Evolutionary conservation across 1,284 basidiomycete genomes (phyloP).

Genomic region (Omphalotus olearius): DNA sequence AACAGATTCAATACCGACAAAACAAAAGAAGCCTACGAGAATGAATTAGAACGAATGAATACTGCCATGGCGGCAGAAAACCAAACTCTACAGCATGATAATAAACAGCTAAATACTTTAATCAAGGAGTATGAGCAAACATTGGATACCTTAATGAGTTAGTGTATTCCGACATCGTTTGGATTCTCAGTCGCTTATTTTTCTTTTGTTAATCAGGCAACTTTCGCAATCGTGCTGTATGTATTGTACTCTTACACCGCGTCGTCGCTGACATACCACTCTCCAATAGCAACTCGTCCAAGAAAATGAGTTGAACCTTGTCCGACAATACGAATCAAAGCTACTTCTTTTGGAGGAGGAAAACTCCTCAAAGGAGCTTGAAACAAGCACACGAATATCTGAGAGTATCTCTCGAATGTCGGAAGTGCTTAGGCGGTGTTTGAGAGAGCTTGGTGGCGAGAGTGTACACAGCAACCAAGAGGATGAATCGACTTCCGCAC

Average conservation of each 20-base stretch:
- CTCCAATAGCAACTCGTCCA: slow-evolving; percentile 71
- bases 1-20: slow-evolving; percentile 87
- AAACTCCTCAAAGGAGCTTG: slow-evolving; percentile 59
- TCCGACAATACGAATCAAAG: slow-evolving; percentile 87
- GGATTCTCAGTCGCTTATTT: not conserved
- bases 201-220: slow-evolving; percentile 27
- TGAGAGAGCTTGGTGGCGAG: slow-evolving; percentile 77
- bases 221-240: slow-evolving; percentile 59
- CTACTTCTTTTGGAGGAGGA: slow-evolving; percentile 77
- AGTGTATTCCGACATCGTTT: slow-evolving; percentile 11
- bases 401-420: slow-evolving; percentile 73
- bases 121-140: slow-evolving; percentile 98
- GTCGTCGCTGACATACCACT: too few relatives aligned
- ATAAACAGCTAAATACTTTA: slow-evolving; percentile 87
- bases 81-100: slow-evolving; percentile 85
- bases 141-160: slow-evolving; percentile 90
- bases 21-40: slow-evolving; percentile 83
- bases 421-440: slow-evolving; percentile 65
- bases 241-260: not conserved
- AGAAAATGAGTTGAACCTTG: slow-evolving; percentile 86
- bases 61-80: slow-evolving; percentile 82
- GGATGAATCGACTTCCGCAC: slow-evolving; percentile 13
- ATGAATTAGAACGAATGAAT: slow-evolving; percentile 92
- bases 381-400: slow-evolving; percentile 60
- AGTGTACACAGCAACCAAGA: slow-evolving; percentile 25